Percentiles rank a stretch among this genome's conserved stretches.
phyloP scores from a whole-genome alignment of 306 rosid genomes.

The Pyrus betulifolia region DNA sequence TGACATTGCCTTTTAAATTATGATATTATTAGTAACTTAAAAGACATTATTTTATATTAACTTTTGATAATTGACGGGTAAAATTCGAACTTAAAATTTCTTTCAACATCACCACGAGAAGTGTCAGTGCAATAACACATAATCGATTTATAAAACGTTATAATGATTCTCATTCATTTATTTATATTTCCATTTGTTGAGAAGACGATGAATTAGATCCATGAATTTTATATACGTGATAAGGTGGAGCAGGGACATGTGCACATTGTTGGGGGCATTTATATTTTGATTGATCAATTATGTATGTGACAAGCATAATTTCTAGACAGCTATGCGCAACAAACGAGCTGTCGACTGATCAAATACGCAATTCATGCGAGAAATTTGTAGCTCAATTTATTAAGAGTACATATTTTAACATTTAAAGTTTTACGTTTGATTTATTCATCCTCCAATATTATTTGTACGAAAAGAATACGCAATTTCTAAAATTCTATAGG shows the following conservation, averaged over 20 bases:
- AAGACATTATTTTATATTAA: too few relatives aligned
- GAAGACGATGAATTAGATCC: slow-evolving; percentile 22
- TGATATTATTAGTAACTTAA: neutral
- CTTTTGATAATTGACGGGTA: neutral
- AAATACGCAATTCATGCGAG: neutral
- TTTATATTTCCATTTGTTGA: slow-evolving; percentile 3
- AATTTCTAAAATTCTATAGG: neutral
- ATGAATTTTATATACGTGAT: slow-evolving; percentile 20
- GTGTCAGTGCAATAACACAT: neutral
- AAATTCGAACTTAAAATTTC: too few relatives aligned
- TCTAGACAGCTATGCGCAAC: neutral
- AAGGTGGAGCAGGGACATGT: slow-evolving; percentile 41
- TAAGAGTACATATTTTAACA: too few relatives aligned
- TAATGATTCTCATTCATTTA: neutral
- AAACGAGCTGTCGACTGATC: neutral
- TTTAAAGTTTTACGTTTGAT: neutral
- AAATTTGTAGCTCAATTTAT: too few relatives aligned
- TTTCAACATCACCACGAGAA: neutral
- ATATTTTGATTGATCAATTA: slow-evolving; percentile 15
- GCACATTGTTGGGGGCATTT: slow-evolving; percentile 19
- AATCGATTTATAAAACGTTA: neutral
- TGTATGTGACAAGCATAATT: neutral
- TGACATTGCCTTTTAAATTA: neutral
- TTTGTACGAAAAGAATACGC: neutral
- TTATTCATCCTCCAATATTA: too few relatives aligned